Evolutionary conservation across 1,284 basidiomycete species (phyloP).

Genomic region (Puccinia sorghi): DNA sequence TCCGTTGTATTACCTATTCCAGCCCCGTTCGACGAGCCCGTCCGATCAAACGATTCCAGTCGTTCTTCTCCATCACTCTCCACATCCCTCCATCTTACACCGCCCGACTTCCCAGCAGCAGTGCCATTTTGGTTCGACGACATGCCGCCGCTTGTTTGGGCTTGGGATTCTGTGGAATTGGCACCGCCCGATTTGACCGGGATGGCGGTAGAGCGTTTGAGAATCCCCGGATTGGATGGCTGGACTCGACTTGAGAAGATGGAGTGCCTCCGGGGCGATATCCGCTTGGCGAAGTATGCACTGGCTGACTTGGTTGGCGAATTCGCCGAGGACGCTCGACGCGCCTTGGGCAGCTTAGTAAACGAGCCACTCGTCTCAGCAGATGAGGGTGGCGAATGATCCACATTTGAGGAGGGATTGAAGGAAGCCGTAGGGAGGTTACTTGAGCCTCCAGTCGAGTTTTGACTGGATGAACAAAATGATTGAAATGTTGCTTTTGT

Average conservation of each 20-base stretch:
- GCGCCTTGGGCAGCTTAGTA: background rate
- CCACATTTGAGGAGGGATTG: background rate
- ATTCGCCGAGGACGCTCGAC: background rate
- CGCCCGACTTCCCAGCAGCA: slow-evolving; percentile 1
- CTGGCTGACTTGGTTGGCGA: slow-evolving; percentile 18
- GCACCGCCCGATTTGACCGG: background rate
- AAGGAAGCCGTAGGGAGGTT: background rate
- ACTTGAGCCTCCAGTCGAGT: background rate
- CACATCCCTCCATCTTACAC: slow-evolving; percentile 43
- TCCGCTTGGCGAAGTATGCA: slow-evolving; percentile 14
- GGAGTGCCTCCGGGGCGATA: slow-evolving; percentile 23
- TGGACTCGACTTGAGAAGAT: slow-evolving; percentile 4
- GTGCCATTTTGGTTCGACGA: background rate
- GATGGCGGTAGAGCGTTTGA: slow-evolving; percentile 1
- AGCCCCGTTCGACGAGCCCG: slow-evolving; percentile 11
- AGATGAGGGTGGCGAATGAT: slow-evolving; percentile 23
- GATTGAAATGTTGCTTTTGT: slow-evolving; percentile 29
- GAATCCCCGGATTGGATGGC: background rate
- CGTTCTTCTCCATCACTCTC: slow-evolving; percentile 37
- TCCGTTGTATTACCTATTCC: background rate
- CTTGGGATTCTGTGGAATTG: background rate
- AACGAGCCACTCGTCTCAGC: background rate
- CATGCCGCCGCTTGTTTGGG: background rate
- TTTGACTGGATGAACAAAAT: slow-evolving; percentile 16
- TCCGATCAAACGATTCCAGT: slow-evolving; percentile 36